A percentile compares a stretch with the other conserved stretches of the same genome.
These are phyloP conservation scores for Aspergillus latus DNA, from an alignment of 2,329 filamentous ascomycete species.

Conservation along the genomic window DNA sequence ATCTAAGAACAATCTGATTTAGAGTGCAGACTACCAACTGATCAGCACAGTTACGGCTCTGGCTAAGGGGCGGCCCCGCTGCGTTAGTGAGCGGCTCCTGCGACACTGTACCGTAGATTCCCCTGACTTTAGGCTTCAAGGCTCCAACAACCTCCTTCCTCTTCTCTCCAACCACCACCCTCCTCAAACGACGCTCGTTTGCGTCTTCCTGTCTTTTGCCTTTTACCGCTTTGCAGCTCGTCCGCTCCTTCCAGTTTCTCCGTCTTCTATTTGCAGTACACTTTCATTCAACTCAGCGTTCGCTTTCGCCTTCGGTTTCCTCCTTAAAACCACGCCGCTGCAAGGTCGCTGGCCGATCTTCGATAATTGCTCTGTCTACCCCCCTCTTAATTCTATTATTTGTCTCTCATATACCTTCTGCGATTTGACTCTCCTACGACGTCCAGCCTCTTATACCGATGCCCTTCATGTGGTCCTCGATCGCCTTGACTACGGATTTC, in stretches of 20 bases:
- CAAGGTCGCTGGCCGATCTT: conserved; percentile 33
- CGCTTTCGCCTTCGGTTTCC: background rate
- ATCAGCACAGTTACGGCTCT: background rate
- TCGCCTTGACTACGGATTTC: conserved; percentile 26
- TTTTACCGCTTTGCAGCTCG: background rate
- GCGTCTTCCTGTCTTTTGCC: conserved; percentile 2
- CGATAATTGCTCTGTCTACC: conserved; percentile 12
- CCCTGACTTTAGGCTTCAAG: conserved; percentile 1
- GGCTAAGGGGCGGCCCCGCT: background rate
- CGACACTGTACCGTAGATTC: background rate
- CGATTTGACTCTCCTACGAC: conserved; percentile 3
- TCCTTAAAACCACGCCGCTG: conserved; percentile 7
- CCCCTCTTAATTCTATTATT: conserved; percentile 10
- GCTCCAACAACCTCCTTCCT: background rate
- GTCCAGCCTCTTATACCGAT: conserved; percentile 15
- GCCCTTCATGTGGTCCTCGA: conserved; percentile 38
- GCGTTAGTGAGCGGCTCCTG: background rate
- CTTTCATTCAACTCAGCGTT: background rate
- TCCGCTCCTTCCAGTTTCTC: background rate
- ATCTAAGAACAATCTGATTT: background rate
- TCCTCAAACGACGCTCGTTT: background rate
- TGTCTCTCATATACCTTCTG: conserved; percentile 2
- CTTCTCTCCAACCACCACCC: background rate
- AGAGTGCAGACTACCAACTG: background rate
- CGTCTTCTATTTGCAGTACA: background rate